Base-by-base conservation (phyloP, 1,284 basidiomycete species). In the Cryptococcus sp. region DNA sequence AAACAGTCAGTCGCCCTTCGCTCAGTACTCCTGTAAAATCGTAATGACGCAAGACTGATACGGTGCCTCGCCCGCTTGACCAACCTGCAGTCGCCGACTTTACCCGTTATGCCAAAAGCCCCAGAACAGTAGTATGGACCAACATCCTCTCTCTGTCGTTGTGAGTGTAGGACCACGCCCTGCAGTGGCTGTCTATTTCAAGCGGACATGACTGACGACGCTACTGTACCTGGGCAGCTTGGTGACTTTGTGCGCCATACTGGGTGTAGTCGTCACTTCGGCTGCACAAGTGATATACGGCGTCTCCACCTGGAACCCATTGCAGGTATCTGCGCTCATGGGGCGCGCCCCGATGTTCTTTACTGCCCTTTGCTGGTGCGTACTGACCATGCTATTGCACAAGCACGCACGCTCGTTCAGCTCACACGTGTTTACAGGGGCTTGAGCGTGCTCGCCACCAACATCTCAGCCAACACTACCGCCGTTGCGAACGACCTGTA, bases 51-150 rank as follows among this genome's bases (percentile, higher is more conserved):
- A 35, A 35, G 13, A 35, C 7, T 13, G 13, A 13, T 35, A 8
- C 31, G 8, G 31, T 35, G 31, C 8, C 31, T 35, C 31, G 35
- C 16, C 20, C 27, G 10, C 5, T 17, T 3, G 25, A 25, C n/a
- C 35, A 47, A 47, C 13, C 17, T 15, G 20, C 25, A 58, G 56
- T 58, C 41, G 56, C 56, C 56, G 56, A 58, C 52, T 58, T 58
- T 35, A 58, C 56, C 5, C 56, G 56, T 20, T 58, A 48, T 49
- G 56, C 42, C n/a, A 58, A 58, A 40, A 53, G 51, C 27, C 51
- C 56, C 15, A 44, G 39, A 19, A 47, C 50, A 3, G 56, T 58
- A 15, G 56, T 54, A 10, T 58, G 57, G 57, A 59, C 57, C 40
- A 59, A 59, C 50, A 50, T 55, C 44, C 15, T 59, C 15, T 60